phyloP scores from a whole-genome alignment of 257 asterid genomes.

The Salvia splendens region DNA sequence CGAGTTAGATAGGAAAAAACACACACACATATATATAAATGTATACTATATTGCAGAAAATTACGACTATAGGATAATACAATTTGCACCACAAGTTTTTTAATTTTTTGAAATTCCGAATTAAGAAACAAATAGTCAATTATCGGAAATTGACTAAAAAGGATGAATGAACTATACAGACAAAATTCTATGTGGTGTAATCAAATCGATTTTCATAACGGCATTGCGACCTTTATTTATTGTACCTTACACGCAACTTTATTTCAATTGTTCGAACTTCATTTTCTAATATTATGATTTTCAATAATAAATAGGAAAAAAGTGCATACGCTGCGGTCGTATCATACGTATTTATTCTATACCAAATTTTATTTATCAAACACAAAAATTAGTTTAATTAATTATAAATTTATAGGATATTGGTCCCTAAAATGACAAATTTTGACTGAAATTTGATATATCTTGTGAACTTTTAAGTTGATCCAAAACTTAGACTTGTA shows the following conservation, averaged over 20 bases:
- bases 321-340: no score
- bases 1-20: constrained; percentile 19
- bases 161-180: constrained; percentile 18
- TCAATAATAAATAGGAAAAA: not conserved
- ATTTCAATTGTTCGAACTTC: not conserved
- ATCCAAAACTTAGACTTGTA: no score
- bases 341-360: no score
- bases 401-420: no score
- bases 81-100: constrained; percentile 37
- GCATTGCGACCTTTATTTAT: constrained; percentile 1
- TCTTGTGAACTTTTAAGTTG: no score
- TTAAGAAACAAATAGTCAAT: constrained; percentile 30
- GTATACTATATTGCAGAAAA: constrained; percentile 23
- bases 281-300: not conserved
- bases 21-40: not conserved
- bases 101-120: not conserved
- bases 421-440: no score
- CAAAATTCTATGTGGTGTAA: constrained; percentile 29
- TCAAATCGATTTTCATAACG: constrained; percentile 30
- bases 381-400: no score
- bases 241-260: constrained; percentile 34
- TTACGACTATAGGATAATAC: constrained; percentile 37
- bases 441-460: no score
- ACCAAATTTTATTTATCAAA: no score
- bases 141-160: constrained; percentile 29